Evolutionary conservation across 2,329 filamentous ascomycete genomes (phyloP).

Genomic region (Paraconiothyrium sp.): DNA sequence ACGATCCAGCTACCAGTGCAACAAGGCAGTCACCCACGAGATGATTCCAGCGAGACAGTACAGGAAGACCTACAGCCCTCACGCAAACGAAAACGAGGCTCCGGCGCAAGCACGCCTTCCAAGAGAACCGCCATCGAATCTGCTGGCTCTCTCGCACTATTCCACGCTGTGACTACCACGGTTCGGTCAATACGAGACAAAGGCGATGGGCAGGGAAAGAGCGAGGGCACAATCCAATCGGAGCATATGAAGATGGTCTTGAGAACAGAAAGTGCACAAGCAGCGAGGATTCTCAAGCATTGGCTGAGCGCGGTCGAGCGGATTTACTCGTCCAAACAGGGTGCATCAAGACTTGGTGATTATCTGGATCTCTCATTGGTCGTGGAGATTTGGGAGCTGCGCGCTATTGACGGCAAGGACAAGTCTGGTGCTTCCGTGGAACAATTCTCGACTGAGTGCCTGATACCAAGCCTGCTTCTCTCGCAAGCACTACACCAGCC

Average conservation of each 20-base stretch:
- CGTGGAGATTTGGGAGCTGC: slow-evolving; percentile 47
- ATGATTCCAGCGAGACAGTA: slow-evolving; percentile 42
- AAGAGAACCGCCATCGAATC: slow-evolving; percentile 27
- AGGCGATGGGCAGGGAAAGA: slow-evolving; percentile 20
- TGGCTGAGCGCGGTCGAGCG: slow-evolving; percentile 43
- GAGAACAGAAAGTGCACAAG: slow-evolving; percentile 45
- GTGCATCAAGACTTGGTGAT: slow-evolving; percentile 7
- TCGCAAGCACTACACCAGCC: slow-evolving; percentile 29
- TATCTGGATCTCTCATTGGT: slow-evolving; percentile 35
- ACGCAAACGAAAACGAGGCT: slow-evolving; percentile 48
- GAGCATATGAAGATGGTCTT: slow-evolving; percentile 50
- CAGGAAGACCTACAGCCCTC: slow-evolving; percentile 38
- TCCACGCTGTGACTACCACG: slow-evolving; percentile 31
- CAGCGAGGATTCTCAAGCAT: slow-evolving; percentile 46
- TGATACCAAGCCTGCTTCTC: slow-evolving; percentile 43
- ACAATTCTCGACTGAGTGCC: slow-evolving; percentile 50
- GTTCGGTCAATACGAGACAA: slow-evolving; percentile 33
- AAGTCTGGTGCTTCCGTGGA: slow-evolving; percentile 42
- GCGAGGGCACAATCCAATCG: slow-evolving; percentile 34
- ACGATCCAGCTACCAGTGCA: slow-evolving; percentile 12
- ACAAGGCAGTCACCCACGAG: slow-evolving; percentile 24
- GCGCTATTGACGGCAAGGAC: slow-evolving; percentile 37
- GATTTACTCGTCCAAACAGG: slow-evolving; percentile 12
- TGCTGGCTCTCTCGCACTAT: slow-evolving; percentile 31
- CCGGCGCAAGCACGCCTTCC: slow-evolving; percentile 24